Conservation (phyloP, 805 yeast species). For the Barnettozyma pratensis region DNA sequence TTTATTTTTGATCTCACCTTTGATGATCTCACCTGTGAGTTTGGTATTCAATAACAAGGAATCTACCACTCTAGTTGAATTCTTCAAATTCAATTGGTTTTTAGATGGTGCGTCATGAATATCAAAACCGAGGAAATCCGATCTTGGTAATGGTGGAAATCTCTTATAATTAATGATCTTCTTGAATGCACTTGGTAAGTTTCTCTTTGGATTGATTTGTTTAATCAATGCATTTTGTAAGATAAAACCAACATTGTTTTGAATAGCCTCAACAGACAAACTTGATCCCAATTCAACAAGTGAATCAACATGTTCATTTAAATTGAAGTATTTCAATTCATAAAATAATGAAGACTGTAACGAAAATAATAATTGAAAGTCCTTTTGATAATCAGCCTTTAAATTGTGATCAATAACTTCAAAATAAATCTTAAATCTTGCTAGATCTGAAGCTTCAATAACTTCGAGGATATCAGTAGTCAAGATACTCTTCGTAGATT, state of each 20-base stretch:
- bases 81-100: constrained; percentile 12
- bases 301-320: constrained; percentile 10
- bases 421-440: constrained; percentile 21
- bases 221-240: constrained; percentile 11
- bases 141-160: constrained; percentile 25
- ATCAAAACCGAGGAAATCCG: constrained; percentile 17
- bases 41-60: constrained; percentile 10
- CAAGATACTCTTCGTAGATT: constrained; percentile 4
- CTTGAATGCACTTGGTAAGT: constrained; percentile 7
- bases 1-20: constrained; percentile 3
- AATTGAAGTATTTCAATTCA: constrained; percentile 10
- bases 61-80: constrained; percentile 11
- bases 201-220: constrained; percentile 12
- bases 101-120: constrained; percentile 3
- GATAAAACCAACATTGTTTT: constrained; percentile 15
- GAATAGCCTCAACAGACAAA: constrained; percentile 16
- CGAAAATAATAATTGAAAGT: constrained; percentile 13
- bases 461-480: constrained; percentile 14
- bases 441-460: constrained; percentile 12
- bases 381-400: constrained; percentile 15
- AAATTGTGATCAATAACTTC: constrained; percentile 24
- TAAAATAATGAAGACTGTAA: constrained; percentile 10
- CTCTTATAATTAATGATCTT: constrained; percentile 10
- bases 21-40: constrained; percentile 9
- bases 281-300: constrained; percentile 19